Base-by-base conservation (phyloP, 768 basidiomycete genomes). In the Obba rivulosa region DNA sequence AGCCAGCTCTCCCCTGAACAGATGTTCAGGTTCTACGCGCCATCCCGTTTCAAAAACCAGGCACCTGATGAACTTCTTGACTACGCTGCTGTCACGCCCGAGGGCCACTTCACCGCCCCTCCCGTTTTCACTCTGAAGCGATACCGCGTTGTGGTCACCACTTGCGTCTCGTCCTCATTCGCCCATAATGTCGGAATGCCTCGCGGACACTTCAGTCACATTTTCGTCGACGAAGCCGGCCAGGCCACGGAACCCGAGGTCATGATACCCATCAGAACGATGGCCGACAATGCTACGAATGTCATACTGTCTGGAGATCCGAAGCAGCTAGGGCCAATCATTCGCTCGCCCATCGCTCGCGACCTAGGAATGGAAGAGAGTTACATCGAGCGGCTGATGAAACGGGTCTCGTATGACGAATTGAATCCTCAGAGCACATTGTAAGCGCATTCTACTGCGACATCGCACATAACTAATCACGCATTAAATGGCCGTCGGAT, bases 141-240 rank as follows among this genome's bases (percentile, higher is more conserved):
- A 25, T 82, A 66, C 57, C 70, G 74, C 3, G 77, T 82, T 8
- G 67, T 85, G 18, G 74, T 83, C 0, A 66, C 77, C 3, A 85
- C 82, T 0, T 83, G 81, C 59, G 53, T 79, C 9, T 76, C 79
- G 0, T 81, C 72, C 1, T 70, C 70, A 4, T 66, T 78, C 1
- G 71, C 76, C 3, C 69, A 73, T 22, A 69, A 68, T 4, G 53
- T 81, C 8, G 80, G 80, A 0, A 34, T 81, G 20, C 59, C 63
- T 24, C 63, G 71, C 13, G 82, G 81, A 0, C 78, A 81, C 57
- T 85, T 77, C 54, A 74, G 62, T 1, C 78, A 83, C 52, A 77
- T 85, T 16, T 78, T 85, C 53, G 64, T 81, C 35, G 82, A 85
- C 54, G 82, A 85, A 51, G 82, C 80, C 4, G 81, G 80, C 0